These are phyloP conservation scores for Paramyrothecium roridum DNA, from an alignment of 2,329 filamentous ascomycete species.

Conservation along the genomic window DNA sequence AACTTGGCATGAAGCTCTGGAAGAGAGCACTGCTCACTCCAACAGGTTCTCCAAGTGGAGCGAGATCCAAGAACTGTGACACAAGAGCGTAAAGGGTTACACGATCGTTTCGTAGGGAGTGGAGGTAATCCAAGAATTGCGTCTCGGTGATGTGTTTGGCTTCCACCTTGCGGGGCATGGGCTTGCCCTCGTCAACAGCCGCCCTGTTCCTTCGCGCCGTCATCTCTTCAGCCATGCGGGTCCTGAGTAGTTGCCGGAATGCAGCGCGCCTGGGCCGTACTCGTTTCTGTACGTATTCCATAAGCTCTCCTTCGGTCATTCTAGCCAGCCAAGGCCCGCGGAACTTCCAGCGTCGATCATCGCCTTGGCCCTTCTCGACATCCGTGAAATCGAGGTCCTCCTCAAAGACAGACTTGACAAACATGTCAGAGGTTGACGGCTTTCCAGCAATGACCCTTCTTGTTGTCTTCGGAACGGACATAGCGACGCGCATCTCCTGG, in stretches of 20 bases:
- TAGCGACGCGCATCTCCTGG: conserved; percentile 73
- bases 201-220: conserved; percentile 31
- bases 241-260: conserved; percentile 53
- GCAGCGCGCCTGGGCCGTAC: conserved; percentile 51
- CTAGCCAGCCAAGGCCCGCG: conserved; percentile 64
- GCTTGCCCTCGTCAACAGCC: conserved; percentile 35
- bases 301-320: conserved; percentile 59
- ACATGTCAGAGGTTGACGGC: conserved; percentile 13
- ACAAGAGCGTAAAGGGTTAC: conserved; percentile 50
- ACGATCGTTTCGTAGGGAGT: conserved; percentile 49
- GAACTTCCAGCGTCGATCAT: conserved; percentile 62
- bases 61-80: conserved; percentile 60
- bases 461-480: conserved; percentile 48
- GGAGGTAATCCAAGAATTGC: conserved; percentile 50
- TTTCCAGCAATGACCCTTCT: conserved; percentile 2
- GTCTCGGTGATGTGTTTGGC: conserved; percentile 42
- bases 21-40: conserved; percentile 12
- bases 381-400: conserved; percentile 52
- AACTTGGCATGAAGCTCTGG: conserved; percentile 8
- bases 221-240: conserved; percentile 43
- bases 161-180: conserved; percentile 22
- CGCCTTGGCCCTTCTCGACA: conserved; percentile 27
- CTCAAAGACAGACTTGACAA: conserved; percentile 56
- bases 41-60: conserved; percentile 40
- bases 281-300: conserved; percentile 48